Conservation (phyloP, 1,139 yeast species). For the Taphrina pruni region DNA sequence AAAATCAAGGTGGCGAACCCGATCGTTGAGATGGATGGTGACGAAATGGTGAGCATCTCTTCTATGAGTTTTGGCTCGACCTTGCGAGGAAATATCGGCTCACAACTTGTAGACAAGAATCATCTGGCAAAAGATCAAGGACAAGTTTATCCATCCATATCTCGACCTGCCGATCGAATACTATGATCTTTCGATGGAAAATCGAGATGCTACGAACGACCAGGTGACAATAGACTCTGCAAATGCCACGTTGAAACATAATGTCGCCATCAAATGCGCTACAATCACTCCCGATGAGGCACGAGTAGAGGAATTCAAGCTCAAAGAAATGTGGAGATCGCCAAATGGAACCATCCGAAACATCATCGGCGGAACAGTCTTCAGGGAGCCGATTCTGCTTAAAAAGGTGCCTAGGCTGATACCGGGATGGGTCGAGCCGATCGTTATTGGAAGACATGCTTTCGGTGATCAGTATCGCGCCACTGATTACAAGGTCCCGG, state of each 20-base stretch:
- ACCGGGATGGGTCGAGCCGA: constrained; percentile 93
- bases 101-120: constrained; percentile 63
- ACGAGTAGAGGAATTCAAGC: constrained; percentile 83
- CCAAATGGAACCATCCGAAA: constrained; percentile 97
- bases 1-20: constrained; percentile 87
- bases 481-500: constrained; percentile 77
- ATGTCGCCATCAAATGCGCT: constrained; percentile 95
- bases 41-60: constrained; percentile 64
- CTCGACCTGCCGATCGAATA: constrained; percentile 86
- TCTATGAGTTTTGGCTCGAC: background rate
- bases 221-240: constrained; percentile 89
- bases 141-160: constrained; percentile 75
- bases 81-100: background rate
- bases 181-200: constrained; percentile 84
- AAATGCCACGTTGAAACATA: constrained; percentile 81
- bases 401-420: constrained; percentile 86
- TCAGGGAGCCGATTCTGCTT: constrained; percentile 94
- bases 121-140: constrained; percentile 86
- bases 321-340: constrained; percentile 96
- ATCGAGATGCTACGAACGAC: constrained; percentile 87
- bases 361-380: constrained; percentile 92
- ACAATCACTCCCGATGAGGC: constrained; percentile 99
- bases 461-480: constrained; percentile 97
- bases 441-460: constrained; percentile 95
- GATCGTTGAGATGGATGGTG: constrained; percentile 95